Evolutionary conservation across 805 yeast species (phyloP).

Genomic region (Spathaspora hagerdaliae): DNA sequence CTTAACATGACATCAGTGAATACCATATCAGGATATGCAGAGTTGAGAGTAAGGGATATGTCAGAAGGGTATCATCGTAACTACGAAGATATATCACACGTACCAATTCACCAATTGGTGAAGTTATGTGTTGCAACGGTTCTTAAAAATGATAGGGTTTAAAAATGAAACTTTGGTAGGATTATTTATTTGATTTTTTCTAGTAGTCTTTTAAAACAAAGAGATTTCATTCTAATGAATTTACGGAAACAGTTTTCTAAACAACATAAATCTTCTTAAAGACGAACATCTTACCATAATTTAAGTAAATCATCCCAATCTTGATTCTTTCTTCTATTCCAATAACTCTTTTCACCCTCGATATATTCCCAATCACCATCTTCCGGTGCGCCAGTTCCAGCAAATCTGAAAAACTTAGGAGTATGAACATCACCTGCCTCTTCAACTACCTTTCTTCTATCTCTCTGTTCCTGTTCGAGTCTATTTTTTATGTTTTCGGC

Average conservation of each 20-base stretch:
- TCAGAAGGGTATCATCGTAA: neutral
- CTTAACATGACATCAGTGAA: neutral
- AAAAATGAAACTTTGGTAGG: too few species aligned
- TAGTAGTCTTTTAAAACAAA: too few species aligned
- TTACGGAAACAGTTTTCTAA: neutral
- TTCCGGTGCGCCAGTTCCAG: constrained; percentile 32
- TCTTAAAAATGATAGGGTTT: constrained; percentile 5
- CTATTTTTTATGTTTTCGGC: constrained; percentile 70
- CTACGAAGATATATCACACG: constrained; percentile 5
- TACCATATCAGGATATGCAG: constrained; percentile 2
- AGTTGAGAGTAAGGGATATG: constrained; percentile 1
- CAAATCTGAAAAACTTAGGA: constrained; percentile 63
- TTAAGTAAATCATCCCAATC: constrained; percentile 57
- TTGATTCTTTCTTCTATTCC: constrained; percentile 67
- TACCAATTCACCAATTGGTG: constrained; percentile 4
- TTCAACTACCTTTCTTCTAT: constrained; percentile 58
- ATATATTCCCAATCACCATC: constrained; percentile 51
- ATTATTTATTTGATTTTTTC: neutral
- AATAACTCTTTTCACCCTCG: constrained; percentile 62
- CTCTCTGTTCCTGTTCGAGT: constrained; percentile 79
- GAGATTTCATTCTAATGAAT: too few species aligned
- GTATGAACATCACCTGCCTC: constrained; percentile 40
- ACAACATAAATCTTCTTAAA: too few species aligned
- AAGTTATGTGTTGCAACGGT: constrained; percentile 7
- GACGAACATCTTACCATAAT: constrained; percentile 45